Base-by-base conservation (phyloP, 805 yeast species). In the Suhomyces tanzawaensis region DNA sequence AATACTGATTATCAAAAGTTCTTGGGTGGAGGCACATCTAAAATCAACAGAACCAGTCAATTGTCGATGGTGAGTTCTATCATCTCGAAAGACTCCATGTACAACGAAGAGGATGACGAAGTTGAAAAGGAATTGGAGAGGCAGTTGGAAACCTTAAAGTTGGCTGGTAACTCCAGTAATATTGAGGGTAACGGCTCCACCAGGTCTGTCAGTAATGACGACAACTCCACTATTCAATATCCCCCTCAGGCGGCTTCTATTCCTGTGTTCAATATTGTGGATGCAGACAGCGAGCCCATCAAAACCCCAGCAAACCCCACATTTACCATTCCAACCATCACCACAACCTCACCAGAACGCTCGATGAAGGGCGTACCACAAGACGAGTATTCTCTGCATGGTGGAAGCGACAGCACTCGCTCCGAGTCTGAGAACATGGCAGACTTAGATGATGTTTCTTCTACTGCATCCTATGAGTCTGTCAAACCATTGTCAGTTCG, bases 1-100 rank as follows among this genome's bases (percentile, higher is more conserved):
- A 52, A 47, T 32, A 49, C 40, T 14, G 66, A 64, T 26, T 60
- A 58, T 36, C 58, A 62, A 22, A 38, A 47, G 5, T 62, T 58
- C 34, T 53, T 62, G 32, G 45, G 40, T 18, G 37, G 37, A 5
- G 11, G 11, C 11, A 34, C 39, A 7, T 19, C 33, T 15, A 36
- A 22, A 21, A 25, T 14, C 11, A 30, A 22, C 9, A 53, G 70
- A 39, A 43, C 55, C 30, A 62, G 70, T 37, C 70, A 61, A 30
- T 41, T 65, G 18, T 67, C 73, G 8, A 69, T 65, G 55, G 65
- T 67, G 9, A 66, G 72, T 39, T 67, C 72, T 0, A 64, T 69
- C 34, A 56, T 69, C 21, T 65, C 71, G 5, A 67, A 64, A 42
- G 67, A 55, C 14, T 55, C 57, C 6, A 43, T 42, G 29, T 51